These are phyloP conservation scores for Typha latifolia DNA, from an alignment of 176 grass and related monocot species.

Conservation along the genomic window DNA sequence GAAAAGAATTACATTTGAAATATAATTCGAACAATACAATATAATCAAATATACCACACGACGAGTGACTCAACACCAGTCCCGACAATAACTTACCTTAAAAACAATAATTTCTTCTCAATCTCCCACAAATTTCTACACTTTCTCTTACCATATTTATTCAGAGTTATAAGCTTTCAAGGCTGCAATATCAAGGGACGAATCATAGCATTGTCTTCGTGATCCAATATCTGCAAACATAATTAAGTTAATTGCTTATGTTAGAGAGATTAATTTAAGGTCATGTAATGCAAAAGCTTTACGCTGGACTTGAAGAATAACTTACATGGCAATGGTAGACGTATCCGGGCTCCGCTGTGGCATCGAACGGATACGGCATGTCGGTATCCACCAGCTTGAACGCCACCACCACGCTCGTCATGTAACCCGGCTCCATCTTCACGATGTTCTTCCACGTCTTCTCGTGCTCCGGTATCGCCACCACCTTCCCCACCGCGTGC, in stretches of 20 bases:
- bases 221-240: conserved; percentile 25
- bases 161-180: background rate
- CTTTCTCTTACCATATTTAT: no score
- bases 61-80: no score
- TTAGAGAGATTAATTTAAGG: background rate
- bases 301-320: background rate
- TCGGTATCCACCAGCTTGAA: conserved; percentile 20
- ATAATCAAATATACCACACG: no score
- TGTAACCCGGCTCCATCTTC: conserved; percentile 21
- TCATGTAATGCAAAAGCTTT: background rate
- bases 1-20: no score
- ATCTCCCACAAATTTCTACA: no score
- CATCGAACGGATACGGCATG: conserved; percentile 22
- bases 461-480: conserved; percentile 12
- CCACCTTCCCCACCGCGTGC: conserved; percentile 12
- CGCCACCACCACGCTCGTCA: conserved; percentile 19
- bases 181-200: conserved; percentile 21
- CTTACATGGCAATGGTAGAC: conserved; percentile 27
- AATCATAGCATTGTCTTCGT: conserved; percentile 28
- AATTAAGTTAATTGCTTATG: background rate
- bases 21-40: no score
- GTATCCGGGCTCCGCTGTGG: conserved; percentile 19
- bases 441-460: conserved; percentile 33
- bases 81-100: no score
- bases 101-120: no score